Evolutionary conservation across 192 early-diverging fungal species (phyloP).

Genomic region (Haplosporangium gracile): DNA sequence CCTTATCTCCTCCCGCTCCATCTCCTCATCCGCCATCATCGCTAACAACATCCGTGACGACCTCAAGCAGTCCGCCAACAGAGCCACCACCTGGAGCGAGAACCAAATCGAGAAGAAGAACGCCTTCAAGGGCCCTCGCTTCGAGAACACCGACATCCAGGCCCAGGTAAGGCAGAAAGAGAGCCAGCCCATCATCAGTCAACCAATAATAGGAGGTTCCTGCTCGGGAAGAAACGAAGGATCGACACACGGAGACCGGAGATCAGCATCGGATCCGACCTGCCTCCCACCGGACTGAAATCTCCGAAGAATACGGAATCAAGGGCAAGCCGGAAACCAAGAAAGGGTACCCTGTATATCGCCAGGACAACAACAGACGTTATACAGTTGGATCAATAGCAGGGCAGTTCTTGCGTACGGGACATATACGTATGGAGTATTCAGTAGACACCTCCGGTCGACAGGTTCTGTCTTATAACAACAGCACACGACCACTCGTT

Average conservation of each 20-base stretch:
- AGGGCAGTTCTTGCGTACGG: not conserved
- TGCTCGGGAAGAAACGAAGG: not conserved
- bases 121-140: conserved; percentile 85
- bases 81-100: conserved; percentile 79
- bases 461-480: too few species aligned
- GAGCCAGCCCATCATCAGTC: not conserved
- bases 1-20: conserved; percentile 24
- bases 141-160: conserved; percentile 85
- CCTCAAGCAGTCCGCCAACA: conserved; percentile 81
- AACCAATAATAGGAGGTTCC: not conserved
- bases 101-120: conserved; percentile 77
- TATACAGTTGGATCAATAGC: not conserved
- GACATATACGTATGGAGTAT: not conserved
- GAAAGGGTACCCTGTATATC: not conserved
- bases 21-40: conserved; percentile 33
- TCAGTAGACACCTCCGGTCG: not conserved
- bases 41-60: conserved; percentile 51
- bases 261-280: not conserved
- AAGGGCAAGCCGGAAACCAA: not conserved
- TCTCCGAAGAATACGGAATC: not conserved
- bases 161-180: conserved; percentile 71
- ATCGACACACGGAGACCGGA: not conserved
- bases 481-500: too few species aligned
- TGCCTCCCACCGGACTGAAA: not conserved
- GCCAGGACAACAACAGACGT: not conserved